phyloP scores from a whole-genome alignment of 148 eudicot species.

The Chenopodium quinoa region DNA sequence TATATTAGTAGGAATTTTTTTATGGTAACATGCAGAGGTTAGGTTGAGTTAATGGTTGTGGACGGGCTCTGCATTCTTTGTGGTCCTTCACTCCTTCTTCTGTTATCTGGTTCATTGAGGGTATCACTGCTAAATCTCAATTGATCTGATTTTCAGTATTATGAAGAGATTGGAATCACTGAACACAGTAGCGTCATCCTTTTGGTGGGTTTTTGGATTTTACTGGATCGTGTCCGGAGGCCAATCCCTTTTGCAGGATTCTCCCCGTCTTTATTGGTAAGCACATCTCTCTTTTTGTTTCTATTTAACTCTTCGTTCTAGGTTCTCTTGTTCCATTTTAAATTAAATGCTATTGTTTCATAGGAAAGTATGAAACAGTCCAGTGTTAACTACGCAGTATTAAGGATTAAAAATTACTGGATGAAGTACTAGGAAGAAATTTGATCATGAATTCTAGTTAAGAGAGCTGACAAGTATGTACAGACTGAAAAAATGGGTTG shows the following conservation, averaged over 20 bases:
- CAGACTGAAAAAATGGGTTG: background rate
- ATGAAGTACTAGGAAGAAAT: background rate
- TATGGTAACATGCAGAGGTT: background rate
- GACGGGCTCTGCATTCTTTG: background rate
- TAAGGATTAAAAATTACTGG: background rate
- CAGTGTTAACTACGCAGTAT: background rate
- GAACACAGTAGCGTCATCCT: conserved; percentile 50
- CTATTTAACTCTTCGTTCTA: background rate
- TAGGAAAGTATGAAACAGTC: background rate
- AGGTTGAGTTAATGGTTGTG: background rate
- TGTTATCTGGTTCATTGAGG: background rate
- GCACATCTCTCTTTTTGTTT: conserved; percentile 1
- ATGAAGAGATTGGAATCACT: conserved; percentile 51
- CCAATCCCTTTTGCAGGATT: conserved; percentile 58
- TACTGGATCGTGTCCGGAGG: conserved; percentile 61
- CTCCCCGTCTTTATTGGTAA: conserved; percentile 66
- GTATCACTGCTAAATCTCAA: conserved; percentile 1
- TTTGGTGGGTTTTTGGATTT: conserved; percentile 74
- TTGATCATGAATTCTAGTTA: background rate
- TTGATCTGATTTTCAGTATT: conserved; percentile 36
- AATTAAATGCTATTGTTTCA: background rate
- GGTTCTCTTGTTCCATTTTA: background rate
- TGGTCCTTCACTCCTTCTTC: background rate
- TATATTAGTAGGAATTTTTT: background rate
- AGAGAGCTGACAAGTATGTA: background rate